Evolutionary conservation across 169 alveolate species (phyloP).

Genomic region (Cyclospora cayetanensis): DNA sequence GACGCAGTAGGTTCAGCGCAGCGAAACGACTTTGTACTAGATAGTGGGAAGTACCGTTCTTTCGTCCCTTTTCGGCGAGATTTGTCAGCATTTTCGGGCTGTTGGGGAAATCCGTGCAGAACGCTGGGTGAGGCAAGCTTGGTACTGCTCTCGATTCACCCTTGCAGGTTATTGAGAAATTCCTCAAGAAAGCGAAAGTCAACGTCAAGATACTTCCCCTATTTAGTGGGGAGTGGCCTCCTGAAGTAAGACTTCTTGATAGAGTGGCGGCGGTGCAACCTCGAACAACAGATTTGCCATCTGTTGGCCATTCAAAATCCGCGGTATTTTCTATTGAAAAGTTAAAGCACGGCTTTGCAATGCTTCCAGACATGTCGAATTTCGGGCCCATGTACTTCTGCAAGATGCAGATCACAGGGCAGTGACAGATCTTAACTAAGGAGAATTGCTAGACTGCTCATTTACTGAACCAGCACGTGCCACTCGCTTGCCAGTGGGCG

Average conservation of each 20-base stretch:
- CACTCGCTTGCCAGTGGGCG: too few species aligned
- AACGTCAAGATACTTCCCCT: constrained; percentile 18
- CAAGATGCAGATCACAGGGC: constrained; percentile 40
- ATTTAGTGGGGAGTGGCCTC: constrained; percentile 58
- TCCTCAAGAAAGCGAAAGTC: constrained; percentile 38
- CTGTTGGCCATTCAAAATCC: background rate
- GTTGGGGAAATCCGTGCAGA: too few species aligned
- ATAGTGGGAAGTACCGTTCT: background rate
- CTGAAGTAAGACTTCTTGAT: constrained; percentile 25
- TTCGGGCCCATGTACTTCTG: constrained; percentile 69
- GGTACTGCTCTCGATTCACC: background rate
- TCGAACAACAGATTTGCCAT: background rate
- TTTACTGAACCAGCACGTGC: too few species aligned
- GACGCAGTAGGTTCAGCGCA: constrained; percentile 62
- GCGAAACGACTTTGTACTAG: too few species aligned
- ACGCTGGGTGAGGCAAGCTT: background rate
- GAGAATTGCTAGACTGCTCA: too few species aligned
- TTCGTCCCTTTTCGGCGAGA: background rate
- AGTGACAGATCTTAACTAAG: background rate
- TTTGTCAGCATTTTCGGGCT: too few species aligned
- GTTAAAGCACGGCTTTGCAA: constrained; percentile 17
- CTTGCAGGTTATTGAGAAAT: constrained; percentile 53
- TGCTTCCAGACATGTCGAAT: constrained; percentile 47
- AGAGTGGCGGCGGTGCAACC: background rate
- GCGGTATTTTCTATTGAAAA: constrained; percentile 15